Evolutionary conservation across 75 land plant species (phyloP), one percentile per base, ranked within the genome.

Genomic region (Sequoiadendron giganteum): DNA sequence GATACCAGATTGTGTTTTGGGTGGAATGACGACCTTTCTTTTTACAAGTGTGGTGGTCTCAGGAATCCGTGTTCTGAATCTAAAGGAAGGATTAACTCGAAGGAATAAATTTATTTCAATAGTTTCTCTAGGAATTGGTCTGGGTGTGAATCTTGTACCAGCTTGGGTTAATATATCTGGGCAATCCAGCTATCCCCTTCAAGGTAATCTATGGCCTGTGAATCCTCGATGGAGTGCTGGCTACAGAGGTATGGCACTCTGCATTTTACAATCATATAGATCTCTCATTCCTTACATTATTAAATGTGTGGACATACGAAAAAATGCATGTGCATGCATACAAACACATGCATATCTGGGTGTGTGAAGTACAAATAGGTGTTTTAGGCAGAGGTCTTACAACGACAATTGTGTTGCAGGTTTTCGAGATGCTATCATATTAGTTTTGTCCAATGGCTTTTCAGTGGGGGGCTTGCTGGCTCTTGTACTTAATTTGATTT

Each of bases 201-300:
- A 91, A 76, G 92, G 92, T 4, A 91, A 91, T 40, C 87, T 91
- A 21, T 91, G 92, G 92, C 88, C 90, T 65, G 90, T 91, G 19
- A 78, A 89, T 78, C 88, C 90, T 21, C n/a, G 34, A 54, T 91
- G 92, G 92, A 89, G 87, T 65, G 54, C 88, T 8, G 86, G 90
- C 11, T 91, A 86, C 56, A 87, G 92, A 89, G 92, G 92, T 91
- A 81, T 76, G 42, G 10, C n/a, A 42, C 47, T 80, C 30, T 49
- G 43, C n/a, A 80, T 21, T 5, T 43, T 80, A 9, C 82, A 79
- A 79, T 80, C 49, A 77, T 45, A 55, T 73, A 75, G 42, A 40
- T 73, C 52, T 70, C 48, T 86, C 72, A 19, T 39, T 81, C 9
- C 21, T 25, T 19, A 36, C 32, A 81, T 11, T 39, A 38, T 54